These are phyloP conservation scores for Dichotomocladium elegans DNA, from an alignment of 371 early-diverging fungal genomes.

Conservation along the genomic window DNA sequence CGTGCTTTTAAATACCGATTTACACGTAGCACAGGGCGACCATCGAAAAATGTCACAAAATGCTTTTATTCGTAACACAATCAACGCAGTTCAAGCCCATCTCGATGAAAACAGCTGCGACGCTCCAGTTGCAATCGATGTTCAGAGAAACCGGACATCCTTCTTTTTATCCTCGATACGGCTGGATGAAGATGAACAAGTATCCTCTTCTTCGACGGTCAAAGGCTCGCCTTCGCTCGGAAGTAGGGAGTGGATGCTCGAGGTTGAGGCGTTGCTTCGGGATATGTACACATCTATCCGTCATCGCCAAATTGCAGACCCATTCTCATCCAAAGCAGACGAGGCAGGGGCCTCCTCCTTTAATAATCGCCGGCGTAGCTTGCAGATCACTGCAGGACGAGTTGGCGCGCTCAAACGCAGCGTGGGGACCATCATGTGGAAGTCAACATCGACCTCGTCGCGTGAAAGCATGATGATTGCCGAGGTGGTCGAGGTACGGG, in stretches of 20 bases:
- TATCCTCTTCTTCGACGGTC: background rate
- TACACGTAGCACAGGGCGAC: constrained; percentile 80
- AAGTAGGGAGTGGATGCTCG: constrained; percentile 44
- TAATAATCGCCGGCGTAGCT: constrained; percentile 17
- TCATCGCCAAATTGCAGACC: constrained; percentile 58
- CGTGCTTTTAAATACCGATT: constrained; percentile 88
- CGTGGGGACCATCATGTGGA: constrained; percentile 38
- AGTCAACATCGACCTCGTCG: constrained; percentile 16
- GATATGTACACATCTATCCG: constrained; percentile 66
- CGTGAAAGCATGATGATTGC: constrained; percentile 26
- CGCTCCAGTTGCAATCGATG: constrained; percentile 32
- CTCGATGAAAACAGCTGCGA: no score
- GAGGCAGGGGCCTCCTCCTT: background rate
- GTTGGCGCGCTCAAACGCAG: constrained; percentile 31
- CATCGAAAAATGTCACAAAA: constrained; percentile 58
- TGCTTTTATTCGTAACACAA: constrained; percentile 61
- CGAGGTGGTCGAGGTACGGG: constrained; percentile 16
- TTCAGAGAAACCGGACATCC: no score
- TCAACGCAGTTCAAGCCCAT: constrained; percentile 49
- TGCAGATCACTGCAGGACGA: constrained; percentile 19
- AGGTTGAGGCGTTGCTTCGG: constrained; percentile 30
- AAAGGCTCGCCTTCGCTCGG: background rate
- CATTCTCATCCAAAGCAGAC: constrained; percentile 8
- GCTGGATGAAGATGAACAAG: constrained; percentile 38
- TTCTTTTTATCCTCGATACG: constrained; percentile 26